Conservation (phyloP, 2,329 filamentous ascomycete species). For the Alternaria alternata region DNA sequence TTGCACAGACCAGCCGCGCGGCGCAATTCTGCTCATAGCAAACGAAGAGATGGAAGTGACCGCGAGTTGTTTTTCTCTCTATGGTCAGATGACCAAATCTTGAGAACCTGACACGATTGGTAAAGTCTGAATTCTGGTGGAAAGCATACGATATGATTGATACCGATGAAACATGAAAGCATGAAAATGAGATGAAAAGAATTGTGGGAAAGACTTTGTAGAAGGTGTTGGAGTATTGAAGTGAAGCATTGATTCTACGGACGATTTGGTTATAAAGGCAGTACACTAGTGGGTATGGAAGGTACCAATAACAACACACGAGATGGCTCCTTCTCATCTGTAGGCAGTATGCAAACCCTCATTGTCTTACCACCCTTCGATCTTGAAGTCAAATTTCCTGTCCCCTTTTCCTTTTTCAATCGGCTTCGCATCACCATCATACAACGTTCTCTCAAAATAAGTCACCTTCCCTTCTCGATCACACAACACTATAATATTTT, state of each 20-base stretch:
- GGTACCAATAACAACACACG: too few relatives aligned
- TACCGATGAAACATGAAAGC: background rate
- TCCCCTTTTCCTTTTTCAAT: slow-evolving; percentile 59
- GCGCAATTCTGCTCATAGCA: background rate
- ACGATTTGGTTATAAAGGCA: too few relatives aligned
- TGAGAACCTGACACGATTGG: too few relatives aligned
- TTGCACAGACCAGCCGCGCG: background rate
- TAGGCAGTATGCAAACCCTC: too few relatives aligned
- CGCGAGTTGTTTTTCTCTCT: background rate
- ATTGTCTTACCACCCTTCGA: slow-evolving; percentile 52
- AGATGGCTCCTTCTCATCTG: too few relatives aligned
- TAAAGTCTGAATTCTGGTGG: too few relatives aligned
- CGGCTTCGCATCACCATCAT: slow-evolving; percentile 60
- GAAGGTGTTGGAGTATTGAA: too few relatives aligned
- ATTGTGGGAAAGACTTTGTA: background rate
- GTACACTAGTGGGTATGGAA: fast-evolving
- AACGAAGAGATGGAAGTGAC: background rate
- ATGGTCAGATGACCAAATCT: background rate
- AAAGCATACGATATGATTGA: background rate
- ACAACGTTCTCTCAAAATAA: slow-evolving; percentile 70
- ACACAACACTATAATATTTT: slow-evolving; percentile 69
- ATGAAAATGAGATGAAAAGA: background rate
- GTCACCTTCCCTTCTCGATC: slow-evolving; percentile 62
- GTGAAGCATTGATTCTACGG: too few relatives aligned
- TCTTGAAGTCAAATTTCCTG: slow-evolving; percentile 56